These are phyloP conservation scores for Periconia digitata DNA, from an alignment of 2,329 filamentous ascomycete genomes.

Conservation along the genomic window DNA sequence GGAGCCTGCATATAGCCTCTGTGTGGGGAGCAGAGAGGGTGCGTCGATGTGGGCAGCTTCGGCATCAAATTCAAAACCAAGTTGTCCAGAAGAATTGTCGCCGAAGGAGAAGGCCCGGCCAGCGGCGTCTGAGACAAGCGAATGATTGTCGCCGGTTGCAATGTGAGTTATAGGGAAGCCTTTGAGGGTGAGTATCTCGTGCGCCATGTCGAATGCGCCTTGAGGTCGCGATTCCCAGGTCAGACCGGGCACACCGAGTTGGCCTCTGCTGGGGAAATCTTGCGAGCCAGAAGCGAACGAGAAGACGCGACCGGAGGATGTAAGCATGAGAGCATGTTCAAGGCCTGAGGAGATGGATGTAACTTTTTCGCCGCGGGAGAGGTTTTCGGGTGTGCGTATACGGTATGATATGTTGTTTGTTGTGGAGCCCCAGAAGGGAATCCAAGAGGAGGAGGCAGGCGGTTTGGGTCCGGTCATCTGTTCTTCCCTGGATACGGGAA, in stretches of 20 bases:
- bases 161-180: conserved; percentile 73
- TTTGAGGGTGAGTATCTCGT: conserved; percentile 73
- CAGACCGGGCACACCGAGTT: conserved; percentile 83
- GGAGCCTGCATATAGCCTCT: conserved; percentile 70
- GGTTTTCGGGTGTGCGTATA: conserved; percentile 63
- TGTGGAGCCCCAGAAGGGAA: conserved; percentile 68
- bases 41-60: conserved; percentile 66
- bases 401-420: conserved; percentile 70
- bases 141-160: conserved; percentile 85
- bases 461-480: conserved; percentile 66
- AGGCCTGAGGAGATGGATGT: conserved; percentile 74
- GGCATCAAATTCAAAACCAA: conserved; percentile 74
- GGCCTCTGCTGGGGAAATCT: conserved; percentile 77
- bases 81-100: conserved; percentile 87
- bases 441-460: conserved; percentile 65
- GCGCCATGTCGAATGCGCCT: conserved; percentile 78
- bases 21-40: conserved; percentile 70
- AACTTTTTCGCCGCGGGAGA: conserved; percentile 72
- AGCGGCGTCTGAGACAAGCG: conserved; percentile 71
- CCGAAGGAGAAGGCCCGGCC: conserved; percentile 86
- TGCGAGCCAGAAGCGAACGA: conserved; percentile 80
- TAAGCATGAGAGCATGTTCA: conserved; percentile 85
- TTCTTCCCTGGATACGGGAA: conserved; percentile 75
- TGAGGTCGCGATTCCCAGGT: conserved; percentile 75
- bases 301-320: conserved; percentile 82